A percentile compares a stretch with the other conserved stretches of the same genome.
Evolutionary conservation across 2,329 filamentous ascomycete species (phyloP).

Genomic region (Pseudogymnoascus sp.): DNA sequence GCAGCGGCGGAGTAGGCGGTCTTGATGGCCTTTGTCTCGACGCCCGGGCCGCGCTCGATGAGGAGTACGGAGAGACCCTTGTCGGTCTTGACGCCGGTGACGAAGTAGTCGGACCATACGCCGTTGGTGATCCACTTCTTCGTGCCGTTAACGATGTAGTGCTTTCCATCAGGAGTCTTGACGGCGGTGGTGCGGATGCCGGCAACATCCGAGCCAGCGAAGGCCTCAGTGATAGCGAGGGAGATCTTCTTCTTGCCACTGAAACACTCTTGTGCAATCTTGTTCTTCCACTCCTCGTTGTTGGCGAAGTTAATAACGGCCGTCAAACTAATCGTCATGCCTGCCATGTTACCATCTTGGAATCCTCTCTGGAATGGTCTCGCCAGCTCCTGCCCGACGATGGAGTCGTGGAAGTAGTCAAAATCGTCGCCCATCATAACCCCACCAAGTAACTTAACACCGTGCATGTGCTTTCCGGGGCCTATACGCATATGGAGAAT

Average conservation of each 20-base stretch:
- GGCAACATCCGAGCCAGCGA: conserved; percentile 78
- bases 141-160: conserved; percentile 65
- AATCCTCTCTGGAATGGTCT: conserved; percentile 71
- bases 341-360: conserved; percentile 80
- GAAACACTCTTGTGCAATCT: conserved; percentile 66
- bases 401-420: conserved; percentile 80
- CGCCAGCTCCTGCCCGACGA: conserved; percentile 66
- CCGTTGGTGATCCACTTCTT: conserved; percentile 89
- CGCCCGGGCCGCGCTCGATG: conserved; percentile 65
- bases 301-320: conserved; percentile 74
- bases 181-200: conserved; percentile 71
- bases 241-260: conserved; percentile 82
- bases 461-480: conserved; percentile 74
- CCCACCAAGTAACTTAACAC: conserved; percentile 60
- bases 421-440: conserved; percentile 72
- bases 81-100: conserved; percentile 70
- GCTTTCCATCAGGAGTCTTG: conserved; percentile 68
- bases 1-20: conserved; percentile 74
- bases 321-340: conserved; percentile 77
- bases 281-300: conserved; percentile 58
- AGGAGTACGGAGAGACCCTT: conserved; percentile 75
- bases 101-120: conserved; percentile 76
- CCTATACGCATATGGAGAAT: conserved; percentile 78
- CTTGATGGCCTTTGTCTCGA: conserved; percentile 74
- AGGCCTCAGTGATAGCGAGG: conserved; percentile 81